A percentile compares a stretch with the other conserved stretches of the same genome.
Conservation (phyloP, 371 early-diverging fungal species). For the Rhizopus arrhizus region DNA sequence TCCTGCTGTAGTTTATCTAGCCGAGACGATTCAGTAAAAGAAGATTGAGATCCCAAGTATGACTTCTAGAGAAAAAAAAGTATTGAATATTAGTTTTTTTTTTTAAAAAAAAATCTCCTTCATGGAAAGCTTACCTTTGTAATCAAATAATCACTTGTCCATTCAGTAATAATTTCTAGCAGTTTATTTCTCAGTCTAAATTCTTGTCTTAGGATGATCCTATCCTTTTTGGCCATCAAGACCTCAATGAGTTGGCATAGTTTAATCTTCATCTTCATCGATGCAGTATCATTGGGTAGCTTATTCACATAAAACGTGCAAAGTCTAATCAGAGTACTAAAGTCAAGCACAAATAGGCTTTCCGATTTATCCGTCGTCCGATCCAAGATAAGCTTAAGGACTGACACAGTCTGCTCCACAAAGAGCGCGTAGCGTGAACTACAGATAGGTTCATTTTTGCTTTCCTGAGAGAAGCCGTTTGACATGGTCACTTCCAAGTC, state of each 20-base stretch:
- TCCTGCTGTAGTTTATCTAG: conserved; percentile 69
- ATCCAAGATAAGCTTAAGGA: conserved; percentile 79
- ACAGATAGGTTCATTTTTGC: conserved; percentile 60
- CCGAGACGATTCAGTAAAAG: conserved; percentile 40
- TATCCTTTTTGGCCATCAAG: conserved; percentile 73
- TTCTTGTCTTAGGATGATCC: conserved; percentile 77
- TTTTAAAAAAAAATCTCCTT: neutral
- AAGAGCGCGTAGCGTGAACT: conserved; percentile 79
- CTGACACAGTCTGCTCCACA: conserved; percentile 84
- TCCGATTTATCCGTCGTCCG: conserved; percentile 65
- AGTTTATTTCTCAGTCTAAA: conserved; percentile 80
- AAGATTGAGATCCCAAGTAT: conserved; percentile 22
- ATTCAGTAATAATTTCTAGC: conserved; percentile 76
- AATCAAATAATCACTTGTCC: conserved; percentile 78
- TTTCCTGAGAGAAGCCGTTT: conserved; percentile 56
- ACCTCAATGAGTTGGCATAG: conserved; percentile 82
- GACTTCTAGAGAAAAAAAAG: conserved; percentile 22
- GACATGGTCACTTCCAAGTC: neutral
- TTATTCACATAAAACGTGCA: conserved; percentile 77
- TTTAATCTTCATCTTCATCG: conserved; percentile 74
- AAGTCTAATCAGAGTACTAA: conserved; percentile 71
- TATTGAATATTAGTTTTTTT: neutral
- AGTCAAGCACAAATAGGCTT: conserved; percentile 71
- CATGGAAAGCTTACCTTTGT: conserved; percentile 22
- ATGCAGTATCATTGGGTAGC: conserved; percentile 55